Percentiles rank a stretch among this genome's conserved stretches.
These are phyloP conservation scores for Cicer judaicum DNA, from an alignment of 306 rosid genomes.

Conservation along the genomic window DNA sequence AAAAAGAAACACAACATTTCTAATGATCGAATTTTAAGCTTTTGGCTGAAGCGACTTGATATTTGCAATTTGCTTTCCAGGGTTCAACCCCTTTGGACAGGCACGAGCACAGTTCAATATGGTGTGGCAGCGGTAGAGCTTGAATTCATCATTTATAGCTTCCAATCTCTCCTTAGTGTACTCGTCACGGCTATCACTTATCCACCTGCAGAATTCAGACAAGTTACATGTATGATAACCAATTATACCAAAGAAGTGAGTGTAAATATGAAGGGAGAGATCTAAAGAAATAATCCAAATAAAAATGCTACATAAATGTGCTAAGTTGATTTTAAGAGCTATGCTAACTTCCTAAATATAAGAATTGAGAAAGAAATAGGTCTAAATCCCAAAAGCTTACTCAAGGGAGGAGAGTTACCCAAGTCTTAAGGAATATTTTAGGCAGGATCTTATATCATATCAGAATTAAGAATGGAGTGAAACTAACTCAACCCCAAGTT, in stretches of 20 bases:
- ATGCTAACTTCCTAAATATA: background rate
- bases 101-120: constrained; percentile 96
- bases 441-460: constrained; percentile 1
- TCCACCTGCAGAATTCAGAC: constrained; percentile 68
- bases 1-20: constrained; percentile 49
- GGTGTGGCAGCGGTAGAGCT: constrained; percentile 99
- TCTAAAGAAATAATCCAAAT: background rate
- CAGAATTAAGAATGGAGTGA: background rate
- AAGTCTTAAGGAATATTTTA: background rate
- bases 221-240: constrained; percentile 4
- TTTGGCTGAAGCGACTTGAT: constrained; percentile 75
- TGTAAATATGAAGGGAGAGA: background rate
- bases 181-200: constrained; percentile 96
- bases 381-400: background rate
- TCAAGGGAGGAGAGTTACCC: background rate
- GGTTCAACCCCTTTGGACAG: constrained; percentile 98
- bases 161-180: constrained; percentile 90
- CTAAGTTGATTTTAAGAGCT: background rate
- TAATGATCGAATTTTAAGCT: constrained; percentile 36
- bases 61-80: constrained; percentile 85
- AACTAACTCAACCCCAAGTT: background rate
- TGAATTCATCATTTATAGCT: constrained; percentile 90
- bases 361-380: background rate
- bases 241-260: background rate
- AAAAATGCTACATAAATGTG: background rate